Percentiles rank a stretch among this genome's conserved stretches.
phyloP scores from a whole-genome alignment of 768 basidiomycete species.

The Auriculariales sp. region DNA sequence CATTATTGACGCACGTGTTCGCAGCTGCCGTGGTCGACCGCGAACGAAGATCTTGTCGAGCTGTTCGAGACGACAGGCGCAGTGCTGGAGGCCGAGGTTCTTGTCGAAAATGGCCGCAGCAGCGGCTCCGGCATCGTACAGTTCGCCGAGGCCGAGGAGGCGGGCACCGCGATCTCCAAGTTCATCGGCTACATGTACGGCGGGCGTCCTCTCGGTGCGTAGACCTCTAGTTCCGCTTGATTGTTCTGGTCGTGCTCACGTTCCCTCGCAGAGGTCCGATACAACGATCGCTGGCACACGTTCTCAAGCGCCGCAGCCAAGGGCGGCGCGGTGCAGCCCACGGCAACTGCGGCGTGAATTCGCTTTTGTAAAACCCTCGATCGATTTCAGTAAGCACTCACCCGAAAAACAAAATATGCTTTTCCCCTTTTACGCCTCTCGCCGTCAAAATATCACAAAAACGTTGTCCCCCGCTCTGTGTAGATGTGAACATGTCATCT shows the following conservation, averaged over 20 bases:
- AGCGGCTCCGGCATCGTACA: constrained; percentile 96
- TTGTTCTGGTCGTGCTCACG: neutral
- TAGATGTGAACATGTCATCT: too few relatives aligned
- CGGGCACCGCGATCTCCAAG: constrained; percentile 91
- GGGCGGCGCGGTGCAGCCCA: constrained; percentile 58
- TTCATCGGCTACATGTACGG: constrained; percentile 95
- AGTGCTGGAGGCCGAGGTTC: constrained; percentile 87
- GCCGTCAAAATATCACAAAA: too few relatives aligned
- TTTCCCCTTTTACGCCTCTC: too few relatives aligned
- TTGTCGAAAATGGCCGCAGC: constrained; percentile 83
- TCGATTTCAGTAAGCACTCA: neutral
- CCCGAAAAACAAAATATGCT: neutral
- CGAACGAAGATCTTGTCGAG: constrained; percentile 96
- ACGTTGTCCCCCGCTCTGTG: too few relatives aligned
- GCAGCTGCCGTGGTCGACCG: constrained; percentile 96
- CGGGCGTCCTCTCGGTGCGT: constrained; percentile 68
- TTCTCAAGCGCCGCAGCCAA: constrained; percentile 83
- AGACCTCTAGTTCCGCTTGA: neutral
- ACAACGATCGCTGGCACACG: constrained; percentile 92
- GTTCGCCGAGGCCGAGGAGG: constrained; percentile 74
- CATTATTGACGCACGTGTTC: neutral
- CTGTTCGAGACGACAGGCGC: constrained; percentile 95
- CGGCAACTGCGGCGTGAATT: constrained; percentile 38
- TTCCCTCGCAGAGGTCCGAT: constrained; percentile 56
- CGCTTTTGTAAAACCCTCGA: neutral